Evolutionary conservation across 352 stramenopile genomes (phyloP).

Genomic region (Globisporangium nagaii): DNA sequence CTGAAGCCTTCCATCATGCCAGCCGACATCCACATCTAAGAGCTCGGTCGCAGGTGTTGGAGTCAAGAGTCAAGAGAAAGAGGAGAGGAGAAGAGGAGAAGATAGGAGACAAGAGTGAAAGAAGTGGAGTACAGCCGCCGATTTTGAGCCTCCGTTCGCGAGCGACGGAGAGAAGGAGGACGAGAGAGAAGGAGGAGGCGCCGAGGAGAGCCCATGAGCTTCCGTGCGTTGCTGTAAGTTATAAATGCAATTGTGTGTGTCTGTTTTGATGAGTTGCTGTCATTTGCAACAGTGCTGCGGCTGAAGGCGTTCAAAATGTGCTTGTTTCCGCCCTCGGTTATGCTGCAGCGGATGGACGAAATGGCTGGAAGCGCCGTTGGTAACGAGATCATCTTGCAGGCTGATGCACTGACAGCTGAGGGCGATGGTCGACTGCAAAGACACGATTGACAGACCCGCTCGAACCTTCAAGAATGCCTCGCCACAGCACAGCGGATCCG

Average conservation of each 20-base stretch:
- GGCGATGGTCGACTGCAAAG: neutral
- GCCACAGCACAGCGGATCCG: no score
- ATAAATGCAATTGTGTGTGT: slow-evolving; percentile 7
- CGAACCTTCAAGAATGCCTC: neutral
- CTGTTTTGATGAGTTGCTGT: no score
- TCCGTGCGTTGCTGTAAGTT: slow-evolving; percentile 3
- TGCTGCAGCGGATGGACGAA: no score
- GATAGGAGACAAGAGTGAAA: neutral
- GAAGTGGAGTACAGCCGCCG: neutral
- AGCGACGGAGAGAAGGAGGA: neutral
- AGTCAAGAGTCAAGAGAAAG: neutral
- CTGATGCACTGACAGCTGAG: neutral
- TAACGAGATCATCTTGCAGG: neutral
- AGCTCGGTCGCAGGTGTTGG: neutral
- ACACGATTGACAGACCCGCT: neutral
- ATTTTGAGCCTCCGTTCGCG: slow-evolving; percentile 1
- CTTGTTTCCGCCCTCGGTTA: neutral
- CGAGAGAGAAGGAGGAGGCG: neutral
- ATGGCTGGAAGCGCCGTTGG: no score
- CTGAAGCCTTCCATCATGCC: slow-evolving; percentile 80
- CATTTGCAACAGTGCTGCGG: no score
- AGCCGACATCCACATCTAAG: slow-evolving; percentile 83
- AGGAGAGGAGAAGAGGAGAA: neutral
- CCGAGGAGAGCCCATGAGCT: neutral
- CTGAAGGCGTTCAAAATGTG: no score